These are phyloP conservation scores for Ophiostoma ips DNA, from an alignment of 2,329 filamentous ascomycete species.

Conservation along the genomic window DNA sequence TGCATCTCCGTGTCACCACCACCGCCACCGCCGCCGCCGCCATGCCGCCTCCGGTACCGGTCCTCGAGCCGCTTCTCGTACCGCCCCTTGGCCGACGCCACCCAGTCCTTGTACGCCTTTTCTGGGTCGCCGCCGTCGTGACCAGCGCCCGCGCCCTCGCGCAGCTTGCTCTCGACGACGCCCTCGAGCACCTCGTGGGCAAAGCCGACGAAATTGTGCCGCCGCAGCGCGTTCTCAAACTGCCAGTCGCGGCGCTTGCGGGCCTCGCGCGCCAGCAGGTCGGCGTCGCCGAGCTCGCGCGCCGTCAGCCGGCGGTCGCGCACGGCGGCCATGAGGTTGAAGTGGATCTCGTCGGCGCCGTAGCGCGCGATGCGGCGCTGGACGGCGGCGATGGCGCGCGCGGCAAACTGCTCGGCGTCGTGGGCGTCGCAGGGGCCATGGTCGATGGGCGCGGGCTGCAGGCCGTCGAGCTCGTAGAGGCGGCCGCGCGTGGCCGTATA, in stretches of 20 bases:
- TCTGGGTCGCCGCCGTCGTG: conserved; percentile 21
- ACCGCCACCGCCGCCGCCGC: background rate
- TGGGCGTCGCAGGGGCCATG: conserved; percentile 57
- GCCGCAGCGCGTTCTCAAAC: conserved; percentile 84
- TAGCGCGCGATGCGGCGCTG: conserved; percentile 75
- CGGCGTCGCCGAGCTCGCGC: conserved; percentile 66
- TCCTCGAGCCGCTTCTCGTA: conserved; percentile 21
- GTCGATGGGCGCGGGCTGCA: conserved; percentile 83
- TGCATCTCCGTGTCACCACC: conserved; percentile 14
- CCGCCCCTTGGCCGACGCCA: conserved; percentile 39
- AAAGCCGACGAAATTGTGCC: conserved; percentile 95
- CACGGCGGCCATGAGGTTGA: conserved; percentile 91
- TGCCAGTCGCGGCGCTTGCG: conserved; percentile 74
- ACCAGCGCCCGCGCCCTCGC: conserved; percentile 31
- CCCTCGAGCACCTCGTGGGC: conserved; percentile 80
- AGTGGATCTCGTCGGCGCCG: conserved; percentile 75
- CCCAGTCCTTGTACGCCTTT: conserved; percentile 54
- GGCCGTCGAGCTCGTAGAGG: conserved; percentile 88
- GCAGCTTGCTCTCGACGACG: conserved; percentile 62
- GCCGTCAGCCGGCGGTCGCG: conserved; percentile 67
- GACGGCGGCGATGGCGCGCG: conserved; percentile 73
- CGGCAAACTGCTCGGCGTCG: conserved; percentile 41
- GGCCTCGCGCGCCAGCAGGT: conserved; percentile 66
- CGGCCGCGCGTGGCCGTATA: conserved; percentile 70
- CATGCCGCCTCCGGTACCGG: conserved; percentile 17